Evolutionary conservation across 768 basidiomycete genomes (phyloP).

Genomic region (Mycena galericulata): DNA sequence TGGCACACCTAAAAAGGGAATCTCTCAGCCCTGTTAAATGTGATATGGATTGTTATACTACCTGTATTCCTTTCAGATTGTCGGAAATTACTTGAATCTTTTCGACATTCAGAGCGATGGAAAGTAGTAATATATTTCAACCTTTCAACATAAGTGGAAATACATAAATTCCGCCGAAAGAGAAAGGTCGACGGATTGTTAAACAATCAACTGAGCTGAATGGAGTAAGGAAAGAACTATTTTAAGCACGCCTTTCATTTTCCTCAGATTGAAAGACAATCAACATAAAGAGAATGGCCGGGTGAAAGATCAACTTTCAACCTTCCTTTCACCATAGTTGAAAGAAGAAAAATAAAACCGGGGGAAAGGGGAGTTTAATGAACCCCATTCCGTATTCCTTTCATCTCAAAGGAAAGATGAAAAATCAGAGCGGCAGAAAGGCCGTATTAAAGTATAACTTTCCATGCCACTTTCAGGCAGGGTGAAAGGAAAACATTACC

Average conservation of each 20-base stretch:
- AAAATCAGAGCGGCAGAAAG: not conserved
- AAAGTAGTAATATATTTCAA: not conserved
- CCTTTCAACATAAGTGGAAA: not conserved
- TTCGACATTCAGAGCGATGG: not conserved
- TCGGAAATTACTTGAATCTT: not conserved
- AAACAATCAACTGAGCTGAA: not conserved
- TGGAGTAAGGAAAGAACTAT: not conserved
- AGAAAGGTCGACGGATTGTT: not conserved
- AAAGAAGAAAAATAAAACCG: not conserved
- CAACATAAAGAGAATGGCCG: conserved; percentile 1
- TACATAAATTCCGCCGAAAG: not conserved
- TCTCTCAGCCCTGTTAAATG: not conserved
- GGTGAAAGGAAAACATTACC: not conserved
- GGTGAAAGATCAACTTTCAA: not conserved
- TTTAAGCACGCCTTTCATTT: not conserved
- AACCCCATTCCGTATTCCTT: not conserved
- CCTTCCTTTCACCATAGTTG: not conserved
- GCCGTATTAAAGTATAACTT: not conserved
- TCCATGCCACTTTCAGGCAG: not conserved
- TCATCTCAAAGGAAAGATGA: not conserved
- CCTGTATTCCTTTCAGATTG: not conserved
- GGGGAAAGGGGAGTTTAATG: not conserved
- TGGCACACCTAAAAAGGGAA: conserved; percentile 2
- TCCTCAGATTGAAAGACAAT: not conserved
- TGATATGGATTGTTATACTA: not conserved